phyloP scores from a whole-genome alignment of 208 protist species.

The Porcisia deanei region DNA sequence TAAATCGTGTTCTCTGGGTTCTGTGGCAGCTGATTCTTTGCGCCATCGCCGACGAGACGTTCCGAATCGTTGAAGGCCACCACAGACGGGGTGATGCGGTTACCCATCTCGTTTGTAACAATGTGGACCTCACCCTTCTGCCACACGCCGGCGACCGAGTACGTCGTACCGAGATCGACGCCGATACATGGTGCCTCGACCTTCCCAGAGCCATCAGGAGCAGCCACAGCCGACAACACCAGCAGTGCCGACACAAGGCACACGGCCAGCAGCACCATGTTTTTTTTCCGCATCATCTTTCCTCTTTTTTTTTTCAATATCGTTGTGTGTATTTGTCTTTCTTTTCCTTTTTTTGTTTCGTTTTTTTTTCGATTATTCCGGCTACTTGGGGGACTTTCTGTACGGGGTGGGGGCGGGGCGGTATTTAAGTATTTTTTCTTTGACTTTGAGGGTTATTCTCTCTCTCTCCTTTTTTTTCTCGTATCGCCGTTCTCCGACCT shows the following conservation, averaged over 20 bases:
- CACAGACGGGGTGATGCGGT: conserved; percentile 95
- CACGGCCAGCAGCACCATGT: conserved; percentile 18
- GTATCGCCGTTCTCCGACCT: no score
- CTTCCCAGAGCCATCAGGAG: conserved; percentile 66
- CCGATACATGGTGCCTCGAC: conserved; percentile 91
- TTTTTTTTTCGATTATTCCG: no score
- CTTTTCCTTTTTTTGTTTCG: no score
- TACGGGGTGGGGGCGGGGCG: neutral
- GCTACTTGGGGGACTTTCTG: neutral
- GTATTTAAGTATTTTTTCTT: neutral
- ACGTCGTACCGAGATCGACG: conserved; percentile 96
- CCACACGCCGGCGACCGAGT: conserved; percentile 97
- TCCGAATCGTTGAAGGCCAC: conserved; percentile 96
- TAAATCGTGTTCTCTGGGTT: conserved; percentile 94
- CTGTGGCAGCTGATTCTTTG: conserved; percentile 91
- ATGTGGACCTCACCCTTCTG: conserved; percentile 95
- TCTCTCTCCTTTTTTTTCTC: no score
- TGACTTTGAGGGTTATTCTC: no score
- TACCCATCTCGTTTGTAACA: conserved; percentile 93
- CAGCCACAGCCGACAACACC: conserved; percentile 35
- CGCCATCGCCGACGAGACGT: conserved; percentile 87
- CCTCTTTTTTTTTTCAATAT: neutral
- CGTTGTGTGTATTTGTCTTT: neutral
- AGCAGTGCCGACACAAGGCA: conserved; percentile 29
- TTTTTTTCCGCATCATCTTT: conserved; percentile 15